Base-by-base conservation (phyloP, 2,329 filamentous ascomycete species). In the Aspergillus fumigatus region DNA sequence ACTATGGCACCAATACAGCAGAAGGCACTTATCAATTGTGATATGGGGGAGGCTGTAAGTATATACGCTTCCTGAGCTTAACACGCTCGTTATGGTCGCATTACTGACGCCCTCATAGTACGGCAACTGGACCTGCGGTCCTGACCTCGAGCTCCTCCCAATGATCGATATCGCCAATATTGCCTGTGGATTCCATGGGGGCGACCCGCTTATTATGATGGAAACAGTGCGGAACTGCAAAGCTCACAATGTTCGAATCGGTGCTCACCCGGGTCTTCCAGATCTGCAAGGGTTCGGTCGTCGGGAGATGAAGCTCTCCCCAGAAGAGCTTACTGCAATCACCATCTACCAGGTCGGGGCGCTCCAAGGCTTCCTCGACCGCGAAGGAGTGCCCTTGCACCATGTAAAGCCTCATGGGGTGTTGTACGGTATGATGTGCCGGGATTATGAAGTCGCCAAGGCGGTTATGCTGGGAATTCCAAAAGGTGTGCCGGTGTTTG, bases 241-340 rank as follows among this genome's bases (percentile, higher is more conserved):
- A 69, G 67, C 77, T 45, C 79, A 85, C 68, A 76, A 77, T 56
- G 79, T 88, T 58, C 77, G 76, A 51, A 73, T 83, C 5, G 85
- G 85, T 7, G 86, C 86, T 0, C 85, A 88, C 62, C 85, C 85
- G 0, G 84, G 84, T 1, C 74, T 87, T 0, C 84, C 82, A n/a
- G 85, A 88, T 66, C 76, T 86, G 23, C 79, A 84, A 70, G 85
- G 85, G 8, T 88, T 88, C 62, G 85, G 85, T 2, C 76, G 85
- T 1, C 78, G 85, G 19, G 80, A 84, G 59, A 87, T 88, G 68
- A 80, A 82, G 48, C 76, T 88, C 63, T 72, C 76, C 1, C 76
- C 81, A 1, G 80, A 82, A 19, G 84, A 86, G 62, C 73, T 84
- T 58, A 82, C 81, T 1, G 82, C 83, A 7, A 80, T 82, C 59